Evolutionary conservation across 495 filamentous ascomycete genomes (phyloP).

Genomic region (Copromyces sp.): DNA sequence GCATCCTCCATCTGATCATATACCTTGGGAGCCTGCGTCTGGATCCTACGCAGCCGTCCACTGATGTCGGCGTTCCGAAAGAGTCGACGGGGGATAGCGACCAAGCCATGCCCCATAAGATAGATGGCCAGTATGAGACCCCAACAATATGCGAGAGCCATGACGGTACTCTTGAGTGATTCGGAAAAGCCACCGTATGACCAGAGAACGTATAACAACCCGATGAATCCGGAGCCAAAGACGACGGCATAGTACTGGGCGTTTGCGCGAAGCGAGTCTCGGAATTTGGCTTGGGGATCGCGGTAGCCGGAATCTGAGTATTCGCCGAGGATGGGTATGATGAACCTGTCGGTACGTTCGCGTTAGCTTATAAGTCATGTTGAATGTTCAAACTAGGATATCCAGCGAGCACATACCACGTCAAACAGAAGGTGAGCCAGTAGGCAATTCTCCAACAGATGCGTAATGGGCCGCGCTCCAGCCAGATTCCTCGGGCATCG

Average conservation of each 20-base stretch:
- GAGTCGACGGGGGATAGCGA: constrained; percentile 75
- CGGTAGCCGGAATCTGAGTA: constrained; percentile 91
- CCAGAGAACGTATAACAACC: constrained; percentile 72
- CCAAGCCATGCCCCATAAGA: constrained; percentile 92
- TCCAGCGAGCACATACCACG: constrained; percentile 53
- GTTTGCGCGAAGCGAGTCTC: constrained; percentile 79
- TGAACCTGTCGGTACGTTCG: constrained; percentile 47
- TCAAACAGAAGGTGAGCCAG: constrained; percentile 91
- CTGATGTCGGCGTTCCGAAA: constrained; percentile 67
- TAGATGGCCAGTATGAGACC: constrained; percentile 85
- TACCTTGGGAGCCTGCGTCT: constrained; percentile 65
- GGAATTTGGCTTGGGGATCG: constrained; percentile 63
- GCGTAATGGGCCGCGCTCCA: constrained; percentile 57
- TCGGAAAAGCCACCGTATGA: constrained; percentile 50
- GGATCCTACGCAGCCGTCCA: constrained; percentile 59
- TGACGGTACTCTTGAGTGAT: constrained; percentile 69
- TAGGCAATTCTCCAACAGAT: constrained; percentile 90
- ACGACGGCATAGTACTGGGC: constrained; percentile 78
- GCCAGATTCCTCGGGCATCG: constrained; percentile 51
- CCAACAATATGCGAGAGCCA: constrained; percentile 93
- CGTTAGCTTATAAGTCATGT: constrained; percentile 3
- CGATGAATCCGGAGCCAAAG: constrained; percentile 58
- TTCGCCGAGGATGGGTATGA: constrained; percentile 85
- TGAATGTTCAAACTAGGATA: neutral
- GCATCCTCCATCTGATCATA: constrained; percentile 87